Evolutionary conservation across 1,284 basidiomycete genomes (phyloP).

Genomic region (Ceratobasidium sp.): DNA sequence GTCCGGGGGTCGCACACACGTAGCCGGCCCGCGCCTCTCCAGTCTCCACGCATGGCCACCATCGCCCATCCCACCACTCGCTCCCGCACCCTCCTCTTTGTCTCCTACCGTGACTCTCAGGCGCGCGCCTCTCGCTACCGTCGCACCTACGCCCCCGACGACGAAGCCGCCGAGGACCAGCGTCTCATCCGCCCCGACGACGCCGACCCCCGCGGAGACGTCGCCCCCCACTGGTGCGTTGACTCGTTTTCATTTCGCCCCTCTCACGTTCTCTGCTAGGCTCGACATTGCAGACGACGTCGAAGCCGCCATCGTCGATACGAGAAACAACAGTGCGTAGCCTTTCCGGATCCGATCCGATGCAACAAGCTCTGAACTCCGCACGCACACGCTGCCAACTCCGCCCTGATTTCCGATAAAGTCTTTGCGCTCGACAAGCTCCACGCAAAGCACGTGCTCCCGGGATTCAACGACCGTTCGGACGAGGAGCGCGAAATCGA

Average conservation of each 20-base stretch:
- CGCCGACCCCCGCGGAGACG: slow-evolving; percentile 69
- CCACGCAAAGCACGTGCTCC: slow-evolving; percentile 94
- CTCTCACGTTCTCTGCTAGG: slow-evolving; percentile 64
- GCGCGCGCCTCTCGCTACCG: slow-evolving; percentile 59
- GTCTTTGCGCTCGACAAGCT: slow-evolving; percentile 89
- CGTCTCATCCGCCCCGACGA: slow-evolving; percentile 68
- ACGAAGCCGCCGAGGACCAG: slow-evolving; percentile 65
- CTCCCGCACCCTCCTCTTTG: slow-evolving; percentile 92
- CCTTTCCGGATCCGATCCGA: slow-evolving; percentile 44
- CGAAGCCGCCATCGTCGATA: slow-evolving; percentile 77
- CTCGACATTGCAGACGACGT: slow-evolving; percentile 92
- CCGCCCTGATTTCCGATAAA: slow-evolving; percentile 56
- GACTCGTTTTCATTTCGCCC: slow-evolving; percentile 48
- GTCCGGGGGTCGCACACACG: slow-evolving; percentile 32
- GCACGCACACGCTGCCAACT: slow-evolving; percentile 27
- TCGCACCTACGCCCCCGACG: slow-evolving; percentile 53
- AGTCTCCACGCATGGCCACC: slow-evolving; percentile 1
- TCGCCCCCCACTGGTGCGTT: slow-evolving; percentile 63
- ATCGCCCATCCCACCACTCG: slow-evolving; percentile 67
- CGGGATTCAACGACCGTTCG: slow-evolving; percentile 94
- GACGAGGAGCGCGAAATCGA: slow-evolving; percentile 96
- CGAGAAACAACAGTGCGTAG: slow-evolving; percentile 82
- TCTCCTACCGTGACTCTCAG: slow-evolving; percentile 90
- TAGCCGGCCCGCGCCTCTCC: slow-evolving; percentile 12
- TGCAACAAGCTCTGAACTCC: slow-evolving; percentile 40